A percentile compares a stretch with the other conserved stretches of the same genome.
Conservation (phyloP, 345 rosid species). For the Abelmoschus esculentus region DNA sequence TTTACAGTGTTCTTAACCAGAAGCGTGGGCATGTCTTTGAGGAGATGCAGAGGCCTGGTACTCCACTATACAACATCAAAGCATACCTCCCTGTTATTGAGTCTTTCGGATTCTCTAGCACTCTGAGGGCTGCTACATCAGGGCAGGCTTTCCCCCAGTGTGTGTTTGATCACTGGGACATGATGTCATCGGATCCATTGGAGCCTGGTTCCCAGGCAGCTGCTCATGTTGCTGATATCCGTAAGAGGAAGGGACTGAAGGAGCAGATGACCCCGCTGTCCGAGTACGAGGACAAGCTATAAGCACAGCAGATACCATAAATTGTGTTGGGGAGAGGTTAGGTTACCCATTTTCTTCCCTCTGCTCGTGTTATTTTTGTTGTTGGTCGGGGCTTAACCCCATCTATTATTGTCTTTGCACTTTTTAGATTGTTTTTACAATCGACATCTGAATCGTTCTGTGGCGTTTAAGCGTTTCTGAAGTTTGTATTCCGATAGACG, state of each 20-base stretch:
- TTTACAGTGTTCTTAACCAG: slow-evolving; percentile 54
- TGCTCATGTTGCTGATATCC: too few relatives aligned
- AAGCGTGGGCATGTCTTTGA: slow-evolving; percentile 63
- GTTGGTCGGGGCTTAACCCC: background rate
- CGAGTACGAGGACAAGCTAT: background rate
- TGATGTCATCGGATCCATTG: slow-evolving; percentile 54
- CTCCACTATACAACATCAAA: slow-evolving; percentile 64
- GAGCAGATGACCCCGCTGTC: too few relatives aligned
- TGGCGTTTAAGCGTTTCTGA: too few relatives aligned
- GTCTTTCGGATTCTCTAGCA: slow-evolving; percentile 52
- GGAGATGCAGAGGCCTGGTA: slow-evolving; percentile 60
- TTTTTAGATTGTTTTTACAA: background rate
- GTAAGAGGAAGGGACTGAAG: too few relatives aligned
- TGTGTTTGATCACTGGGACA: slow-evolving; percentile 47
- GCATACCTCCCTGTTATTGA: slow-evolving; percentile 57
- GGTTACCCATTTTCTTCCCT: background rate
- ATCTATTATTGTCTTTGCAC: background rate
- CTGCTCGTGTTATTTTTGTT: too few relatives aligned
- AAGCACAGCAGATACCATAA: background rate
- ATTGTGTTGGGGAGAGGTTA: too few relatives aligned
- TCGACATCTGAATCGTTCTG: background rate
- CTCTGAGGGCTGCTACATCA: slow-evolving; percentile 49
- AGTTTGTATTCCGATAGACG: too few relatives aligned
- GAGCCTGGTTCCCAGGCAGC: slow-evolving; percentile 16
- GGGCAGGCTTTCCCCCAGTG: slow-evolving; percentile 68